Evolutionary conservation across 306 rosid species (phyloP).

Genomic region (Sicyos edulis): DNA sequence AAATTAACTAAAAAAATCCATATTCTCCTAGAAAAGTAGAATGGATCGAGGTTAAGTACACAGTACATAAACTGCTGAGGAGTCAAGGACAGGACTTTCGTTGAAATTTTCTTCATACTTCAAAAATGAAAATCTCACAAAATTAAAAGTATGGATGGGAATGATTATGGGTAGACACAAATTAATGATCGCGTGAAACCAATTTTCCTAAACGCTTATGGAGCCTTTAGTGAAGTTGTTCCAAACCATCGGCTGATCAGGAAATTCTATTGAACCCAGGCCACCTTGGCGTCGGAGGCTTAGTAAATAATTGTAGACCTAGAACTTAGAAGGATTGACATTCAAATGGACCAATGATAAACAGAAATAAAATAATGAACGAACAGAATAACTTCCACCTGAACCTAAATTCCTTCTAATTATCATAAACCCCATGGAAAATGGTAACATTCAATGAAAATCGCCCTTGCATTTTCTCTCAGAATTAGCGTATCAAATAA

Average conservation of each 20-base stretch:
- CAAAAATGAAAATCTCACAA: not conserved
- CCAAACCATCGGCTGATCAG: not conserved
- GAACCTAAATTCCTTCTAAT: not conserved
- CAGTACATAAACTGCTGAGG: not conserved
- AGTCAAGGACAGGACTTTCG: not conserved
- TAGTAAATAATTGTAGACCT: not conserved
- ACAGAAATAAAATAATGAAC: not conserved
- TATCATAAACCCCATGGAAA: slow-evolving; percentile 1
- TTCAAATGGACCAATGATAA: slow-evolving; percentile 1
- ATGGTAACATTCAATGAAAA: slow-evolving; percentile 6
- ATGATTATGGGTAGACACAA: not conserved
- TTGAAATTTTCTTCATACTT: slow-evolving; percentile 1
- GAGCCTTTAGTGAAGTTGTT: not conserved
- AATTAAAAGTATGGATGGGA: not conserved
- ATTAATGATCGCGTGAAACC: not conserved
- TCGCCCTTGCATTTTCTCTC: not conserved
- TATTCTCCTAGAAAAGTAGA: not conserved
- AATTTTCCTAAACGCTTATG: not conserved
- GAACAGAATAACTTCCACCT: not conserved
- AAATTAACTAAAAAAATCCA: not conserved
- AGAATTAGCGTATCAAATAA: not conserved
- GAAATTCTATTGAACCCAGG: not conserved
- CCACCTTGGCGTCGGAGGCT: not conserved
- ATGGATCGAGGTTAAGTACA: not conserved
- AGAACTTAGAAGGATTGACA: too few species aligned